Evolutionary conservation across 148 eudicot species (phyloP).

Genomic region (Nyssa sinensis): DNA sequence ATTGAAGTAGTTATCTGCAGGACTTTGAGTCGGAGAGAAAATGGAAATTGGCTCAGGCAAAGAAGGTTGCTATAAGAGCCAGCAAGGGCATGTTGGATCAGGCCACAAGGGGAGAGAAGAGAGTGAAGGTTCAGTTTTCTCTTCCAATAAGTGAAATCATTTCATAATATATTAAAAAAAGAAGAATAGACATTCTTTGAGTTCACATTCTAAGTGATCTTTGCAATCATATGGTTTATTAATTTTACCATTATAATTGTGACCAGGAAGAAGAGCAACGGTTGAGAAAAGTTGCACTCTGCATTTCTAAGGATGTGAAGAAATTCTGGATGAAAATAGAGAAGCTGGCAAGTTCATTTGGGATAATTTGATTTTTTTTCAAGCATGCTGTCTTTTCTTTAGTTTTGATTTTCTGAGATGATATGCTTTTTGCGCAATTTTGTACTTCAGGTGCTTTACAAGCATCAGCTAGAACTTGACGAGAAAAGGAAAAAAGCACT

Average conservation of each 20-base stretch:
- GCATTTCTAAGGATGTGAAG: constrained; percentile 91
- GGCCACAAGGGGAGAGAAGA: constrained; percentile 87
- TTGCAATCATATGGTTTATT: background rate
- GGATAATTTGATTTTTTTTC: constrained; percentile 5
- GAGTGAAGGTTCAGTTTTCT: constrained; percentile 61
- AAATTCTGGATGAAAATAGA: constrained; percentile 98
- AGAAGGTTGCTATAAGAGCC: constrained; percentile 91
- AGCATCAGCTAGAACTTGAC: constrained; percentile 88
- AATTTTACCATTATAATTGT: constrained; percentile 12
- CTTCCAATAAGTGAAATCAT: background rate
- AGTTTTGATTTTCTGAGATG: background rate
- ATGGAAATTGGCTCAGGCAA: constrained; percentile 94
- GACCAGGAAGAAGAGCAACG: constrained; percentile 92
- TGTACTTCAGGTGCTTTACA: constrained; percentile 72
- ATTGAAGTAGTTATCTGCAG: constrained; percentile 40
- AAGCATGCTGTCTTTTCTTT: background rate
- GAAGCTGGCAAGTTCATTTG: constrained; percentile 76
- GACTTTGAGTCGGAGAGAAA: constrained; percentile 98
- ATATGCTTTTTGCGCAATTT: constrained; percentile 5
- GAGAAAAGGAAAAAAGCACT: constrained; percentile 90
- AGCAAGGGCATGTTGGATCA: constrained; percentile 97
- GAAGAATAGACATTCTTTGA: background rate
- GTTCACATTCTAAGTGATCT: background rate
- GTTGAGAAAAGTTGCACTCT: constrained; percentile 82
- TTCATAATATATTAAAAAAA: background rate